These are phyloP conservation scores for Prunus dulcis DNA, from an alignment of 306 rosid genomes.

Conservation along the genomic window DNA sequence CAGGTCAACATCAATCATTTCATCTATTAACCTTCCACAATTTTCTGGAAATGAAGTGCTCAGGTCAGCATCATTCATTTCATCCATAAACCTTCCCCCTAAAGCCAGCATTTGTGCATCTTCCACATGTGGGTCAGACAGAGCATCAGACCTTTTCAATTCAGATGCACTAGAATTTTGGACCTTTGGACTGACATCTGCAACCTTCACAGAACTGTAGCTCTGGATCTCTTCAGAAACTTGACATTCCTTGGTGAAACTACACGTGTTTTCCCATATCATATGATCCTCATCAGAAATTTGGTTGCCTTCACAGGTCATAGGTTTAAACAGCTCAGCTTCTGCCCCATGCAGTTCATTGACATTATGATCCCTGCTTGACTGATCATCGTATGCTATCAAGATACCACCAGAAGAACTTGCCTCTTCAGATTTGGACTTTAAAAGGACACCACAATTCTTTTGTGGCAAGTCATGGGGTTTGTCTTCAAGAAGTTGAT, in stretches of 20 bases:
- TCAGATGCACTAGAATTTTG: constrained; percentile 26
- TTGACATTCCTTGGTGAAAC: constrained; percentile 22
- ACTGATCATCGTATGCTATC: constrained; percentile 17
- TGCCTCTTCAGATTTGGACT: constrained; percentile 22
- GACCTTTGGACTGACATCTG: constrained; percentile 20
- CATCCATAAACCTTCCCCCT: background rate
- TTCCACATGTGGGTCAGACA: constrained; percentile 21
- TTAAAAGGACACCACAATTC: constrained; percentile 24
- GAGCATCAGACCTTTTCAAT: constrained; percentile 18
- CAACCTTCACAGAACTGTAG: constrained; percentile 19
- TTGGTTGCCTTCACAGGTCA: constrained; percentile 20
- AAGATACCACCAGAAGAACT: constrained; percentile 3
- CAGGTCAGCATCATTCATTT: constrained; percentile 25
- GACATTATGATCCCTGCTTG: constrained; percentile 15
- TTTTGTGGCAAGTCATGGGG: constrained; percentile 16
- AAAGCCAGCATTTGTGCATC: constrained; percentile 29
- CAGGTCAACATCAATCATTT: constrained; percentile 25
- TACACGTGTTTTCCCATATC: constrained; percentile 15
- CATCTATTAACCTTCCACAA: constrained; percentile 16
- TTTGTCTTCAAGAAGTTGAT: constrained; percentile 28
- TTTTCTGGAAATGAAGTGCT: constrained; percentile 26
- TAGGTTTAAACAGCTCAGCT: constrained; percentile 30
- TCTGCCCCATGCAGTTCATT: constrained; percentile 25
- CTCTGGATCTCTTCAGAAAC: constrained; percentile 32
- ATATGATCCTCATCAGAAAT: constrained; percentile 27